These are phyloP conservation scores for Epichloe gansuensis DNA, from an alignment of 2,329 filamentous ascomycete species.

Conservation along the genomic window DNA sequence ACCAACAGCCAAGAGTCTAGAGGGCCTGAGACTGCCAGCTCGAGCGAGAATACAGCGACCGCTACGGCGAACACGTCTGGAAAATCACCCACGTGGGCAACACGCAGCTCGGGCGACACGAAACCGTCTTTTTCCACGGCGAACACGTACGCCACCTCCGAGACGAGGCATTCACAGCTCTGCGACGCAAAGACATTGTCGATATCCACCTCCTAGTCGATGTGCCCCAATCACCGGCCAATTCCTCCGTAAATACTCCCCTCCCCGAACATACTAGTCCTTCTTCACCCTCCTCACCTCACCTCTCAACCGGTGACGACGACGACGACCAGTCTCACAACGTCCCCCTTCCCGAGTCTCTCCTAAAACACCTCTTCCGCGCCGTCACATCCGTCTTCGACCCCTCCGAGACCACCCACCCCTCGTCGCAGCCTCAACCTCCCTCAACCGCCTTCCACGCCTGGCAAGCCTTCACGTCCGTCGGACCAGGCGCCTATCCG, in stretches of 20 bases:
- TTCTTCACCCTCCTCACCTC: constrained; percentile 2
- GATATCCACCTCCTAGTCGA: constrained; percentile 53
- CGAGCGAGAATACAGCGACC: constrained; percentile 44
- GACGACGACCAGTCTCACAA: background rate
- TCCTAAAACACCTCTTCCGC: constrained; percentile 33
- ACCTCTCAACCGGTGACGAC: constrained; percentile 1
- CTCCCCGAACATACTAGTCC: background rate
- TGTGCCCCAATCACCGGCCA: constrained; percentile 13
- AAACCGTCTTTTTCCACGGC: constrained; percentile 68
- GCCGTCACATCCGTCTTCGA: constrained; percentile 33
- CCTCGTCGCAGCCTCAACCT: constrained; percentile 18
- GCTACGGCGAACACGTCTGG: constrained; percentile 36
- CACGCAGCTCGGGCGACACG: constrained; percentile 71
- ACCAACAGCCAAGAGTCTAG: constrained; percentile 37
- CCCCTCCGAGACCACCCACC: constrained; percentile 17
- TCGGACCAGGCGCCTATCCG: constrained; percentile 49
- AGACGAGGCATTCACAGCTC: constrained; percentile 73
- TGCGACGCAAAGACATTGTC: constrained; percentile 59
- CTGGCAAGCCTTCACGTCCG: constrained; percentile 39
- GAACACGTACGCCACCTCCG: constrained; percentile 63
- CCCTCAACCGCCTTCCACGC: constrained; percentile 31
- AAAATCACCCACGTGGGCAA: constrained; percentile 71
- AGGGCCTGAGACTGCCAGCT: constrained; percentile 52
- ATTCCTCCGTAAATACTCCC: constrained; percentile 11
- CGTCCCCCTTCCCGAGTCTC: constrained; percentile 21